Evolutionary conservation across 2,329 filamentous ascomycete genomes (phyloP).

Genomic region (Monosporascus sp.): DNA sequence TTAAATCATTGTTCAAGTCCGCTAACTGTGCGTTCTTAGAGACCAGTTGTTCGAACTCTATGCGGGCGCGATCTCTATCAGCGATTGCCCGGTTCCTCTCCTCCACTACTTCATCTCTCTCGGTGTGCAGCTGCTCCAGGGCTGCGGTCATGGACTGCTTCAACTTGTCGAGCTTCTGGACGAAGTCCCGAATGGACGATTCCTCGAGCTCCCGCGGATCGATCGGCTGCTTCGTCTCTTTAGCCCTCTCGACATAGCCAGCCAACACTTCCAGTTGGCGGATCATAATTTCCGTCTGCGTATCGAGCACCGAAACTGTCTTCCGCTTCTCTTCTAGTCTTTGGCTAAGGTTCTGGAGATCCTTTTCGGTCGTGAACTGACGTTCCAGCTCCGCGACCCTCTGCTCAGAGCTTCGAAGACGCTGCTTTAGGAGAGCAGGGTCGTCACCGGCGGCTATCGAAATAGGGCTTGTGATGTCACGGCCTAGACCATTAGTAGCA

Average conservation of each 20-base stretch:
- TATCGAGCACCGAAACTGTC: constrained; percentile 89
- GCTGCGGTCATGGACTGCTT: constrained; percentile 53
- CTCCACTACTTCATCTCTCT: constrained; percentile 76
- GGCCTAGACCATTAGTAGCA: constrained; percentile 38
- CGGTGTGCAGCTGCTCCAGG: constrained; percentile 58
- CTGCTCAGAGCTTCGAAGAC: constrained; percentile 76
- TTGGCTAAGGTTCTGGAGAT: constrained; percentile 72
- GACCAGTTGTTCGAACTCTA: constrained; percentile 93
- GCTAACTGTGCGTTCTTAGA: constrained; percentile 91
- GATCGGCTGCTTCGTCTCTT: constrained; percentile 73
- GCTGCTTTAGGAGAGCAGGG: constrained; percentile 61
- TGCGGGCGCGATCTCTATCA: constrained; percentile 85
- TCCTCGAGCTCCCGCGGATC: constrained; percentile 81
- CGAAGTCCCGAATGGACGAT: constrained; percentile 84
- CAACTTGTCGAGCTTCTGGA: constrained; percentile 64
- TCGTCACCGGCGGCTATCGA: constrained; percentile 60
- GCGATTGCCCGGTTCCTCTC: constrained; percentile 78
- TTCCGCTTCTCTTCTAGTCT: constrained; percentile 90
- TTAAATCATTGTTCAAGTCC: constrained; percentile 92
- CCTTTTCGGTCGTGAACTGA: constrained; percentile 63
- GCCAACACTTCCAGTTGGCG: constrained; percentile 85
- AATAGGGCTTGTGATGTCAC: constrained; percentile 69
- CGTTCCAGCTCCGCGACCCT: constrained; percentile 80
- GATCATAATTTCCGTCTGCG: constrained; percentile 92
- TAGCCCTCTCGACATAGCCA: constrained; percentile 80